phyloP scores from a whole-genome alignment of 805 yeast genomes.

The Starmerella etchellsii region DNA sequence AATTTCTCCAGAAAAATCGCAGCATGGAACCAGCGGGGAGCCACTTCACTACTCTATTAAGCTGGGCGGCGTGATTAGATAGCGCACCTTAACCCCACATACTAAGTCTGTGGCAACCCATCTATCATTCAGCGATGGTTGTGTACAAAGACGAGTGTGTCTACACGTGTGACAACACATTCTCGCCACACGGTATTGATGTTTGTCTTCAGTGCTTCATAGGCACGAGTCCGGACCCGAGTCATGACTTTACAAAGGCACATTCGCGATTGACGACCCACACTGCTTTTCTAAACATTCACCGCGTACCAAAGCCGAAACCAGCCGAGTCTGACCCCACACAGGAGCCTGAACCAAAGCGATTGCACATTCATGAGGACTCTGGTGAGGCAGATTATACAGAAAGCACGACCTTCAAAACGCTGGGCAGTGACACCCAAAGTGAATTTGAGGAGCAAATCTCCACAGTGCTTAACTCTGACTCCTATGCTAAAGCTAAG shows the following conservation, averaged over 20 bases:
- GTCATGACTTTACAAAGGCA: conserved; percentile 44
- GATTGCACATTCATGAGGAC: conserved; percentile 53
- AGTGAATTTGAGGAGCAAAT: conserved; percentile 23
- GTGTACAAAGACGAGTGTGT: conserved; percentile 84
- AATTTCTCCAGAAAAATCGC: no score
- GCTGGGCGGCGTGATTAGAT: no score
- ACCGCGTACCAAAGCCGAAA: conserved; percentile 33
- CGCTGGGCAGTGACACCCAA: conserved; percentile 21
- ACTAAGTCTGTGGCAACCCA: no score
- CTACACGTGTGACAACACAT: conserved; percentile 65
- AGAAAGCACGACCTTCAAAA: conserved; percentile 33
- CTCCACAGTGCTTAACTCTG: conserved; percentile 39
- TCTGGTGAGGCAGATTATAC: conserved; percentile 52
- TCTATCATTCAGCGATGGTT: no score
- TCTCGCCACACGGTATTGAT: conserved; percentile 46
- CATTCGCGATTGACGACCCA: conserved; percentile 47
- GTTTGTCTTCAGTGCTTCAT: conserved; percentile 58
- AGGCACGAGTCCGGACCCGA: conserved; percentile 45
- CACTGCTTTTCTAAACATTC: conserved; percentile 45
- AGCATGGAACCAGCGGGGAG: no score
- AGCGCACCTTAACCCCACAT: no score
- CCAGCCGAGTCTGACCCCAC: conserved; percentile 39
- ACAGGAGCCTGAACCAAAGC: conserved; percentile 36
- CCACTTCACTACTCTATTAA: no score
- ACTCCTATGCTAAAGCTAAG: conserved; percentile 46